A percentile compares a stretch with the other conserved stretches of the same genome.
phyloP scores from a whole-genome alignment of 176 grass and related monocot genomes.

The Urochloa ruziziensis region DNA sequence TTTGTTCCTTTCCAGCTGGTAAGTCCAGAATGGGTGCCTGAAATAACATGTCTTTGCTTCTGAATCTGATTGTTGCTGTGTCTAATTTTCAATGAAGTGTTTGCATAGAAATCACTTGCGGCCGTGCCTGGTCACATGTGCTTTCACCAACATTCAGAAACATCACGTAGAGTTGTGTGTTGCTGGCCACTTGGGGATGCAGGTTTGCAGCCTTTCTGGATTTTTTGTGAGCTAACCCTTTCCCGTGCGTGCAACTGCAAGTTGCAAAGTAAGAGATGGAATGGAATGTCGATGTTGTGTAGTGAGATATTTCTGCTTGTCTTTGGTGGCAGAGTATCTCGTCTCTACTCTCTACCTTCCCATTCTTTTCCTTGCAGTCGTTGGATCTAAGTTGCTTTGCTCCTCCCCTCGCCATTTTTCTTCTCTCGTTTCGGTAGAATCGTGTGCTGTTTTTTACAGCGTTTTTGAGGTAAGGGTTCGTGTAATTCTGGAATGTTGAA shows the following conservation, averaged over 20 bases:
- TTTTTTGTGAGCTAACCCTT: not conserved
- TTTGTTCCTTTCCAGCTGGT: conserved; percentile 10
- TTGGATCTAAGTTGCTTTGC: not conserved
- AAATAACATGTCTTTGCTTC: conserved; percentile 7
- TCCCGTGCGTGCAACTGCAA: not conserved
- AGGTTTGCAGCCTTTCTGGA: conserved; percentile 9
- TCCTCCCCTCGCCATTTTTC: not conserved
- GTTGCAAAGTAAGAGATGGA: not conserved
- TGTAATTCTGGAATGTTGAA: not conserved
- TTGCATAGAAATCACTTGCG: not conserved
- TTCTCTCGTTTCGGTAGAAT: not conserved
- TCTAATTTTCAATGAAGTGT: not conserved
- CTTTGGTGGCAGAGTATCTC: not conserved
- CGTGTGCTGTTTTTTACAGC: not conserved
- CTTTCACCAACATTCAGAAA: no score
- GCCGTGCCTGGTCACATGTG: conserved; percentile 19
- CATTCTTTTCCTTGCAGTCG: not conserved
- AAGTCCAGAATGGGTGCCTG: not conserved
- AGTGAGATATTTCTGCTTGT: conserved; percentile 24
- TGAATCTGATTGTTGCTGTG: conserved; percentile 7
- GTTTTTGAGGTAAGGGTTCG: not conserved
- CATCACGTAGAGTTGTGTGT: not conserved
- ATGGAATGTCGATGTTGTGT: conserved; percentile 6
- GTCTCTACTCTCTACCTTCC: not conserved
- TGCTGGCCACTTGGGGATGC: not conserved